A percentile compares a stretch with the other conserved stretches of the same genome.
phyloP scores from a whole-genome alignment of 768 basidiomycete species.

The Russula sp. region DNA sequence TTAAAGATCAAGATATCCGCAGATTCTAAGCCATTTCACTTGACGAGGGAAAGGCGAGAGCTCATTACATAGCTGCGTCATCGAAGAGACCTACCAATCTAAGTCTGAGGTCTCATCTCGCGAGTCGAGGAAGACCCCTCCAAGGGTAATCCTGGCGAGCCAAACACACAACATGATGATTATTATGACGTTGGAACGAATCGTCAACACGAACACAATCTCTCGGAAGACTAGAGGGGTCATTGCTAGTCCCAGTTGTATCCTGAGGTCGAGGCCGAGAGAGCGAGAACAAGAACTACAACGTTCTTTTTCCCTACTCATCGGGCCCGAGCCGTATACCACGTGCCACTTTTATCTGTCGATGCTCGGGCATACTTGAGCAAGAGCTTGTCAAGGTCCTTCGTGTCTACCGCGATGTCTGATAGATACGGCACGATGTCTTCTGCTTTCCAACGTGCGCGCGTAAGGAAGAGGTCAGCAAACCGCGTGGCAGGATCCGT shows the following conservation, averaged over 20 bases:
- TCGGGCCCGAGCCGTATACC: conserved; percentile 64
- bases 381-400: conserved; percentile 82
- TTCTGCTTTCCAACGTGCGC: conserved; percentile 64
- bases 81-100: no score
- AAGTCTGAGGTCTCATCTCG: no score
- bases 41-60: neutral
- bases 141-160: no score
- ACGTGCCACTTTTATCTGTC: conserved; percentile 57
- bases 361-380: conserved; percentile 79
- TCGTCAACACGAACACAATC: neutral
- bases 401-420: conserved; percentile 75
- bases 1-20: no score
- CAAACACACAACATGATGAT: no score
- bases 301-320: conserved; percentile 25
- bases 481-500: conserved; percentile 76
- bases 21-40: neutral
- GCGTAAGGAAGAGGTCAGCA: conserved; percentile 78
- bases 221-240: no score
- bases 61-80: neutral
- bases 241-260: no score
- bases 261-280: neutral
- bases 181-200: no score
- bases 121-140: no score
- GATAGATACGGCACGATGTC: conserved; percentile 78
- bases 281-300: neutral